Evolutionary conservation across 805 yeast genomes (phyloP).

Genomic region (Osmozyma mogii): DNA sequence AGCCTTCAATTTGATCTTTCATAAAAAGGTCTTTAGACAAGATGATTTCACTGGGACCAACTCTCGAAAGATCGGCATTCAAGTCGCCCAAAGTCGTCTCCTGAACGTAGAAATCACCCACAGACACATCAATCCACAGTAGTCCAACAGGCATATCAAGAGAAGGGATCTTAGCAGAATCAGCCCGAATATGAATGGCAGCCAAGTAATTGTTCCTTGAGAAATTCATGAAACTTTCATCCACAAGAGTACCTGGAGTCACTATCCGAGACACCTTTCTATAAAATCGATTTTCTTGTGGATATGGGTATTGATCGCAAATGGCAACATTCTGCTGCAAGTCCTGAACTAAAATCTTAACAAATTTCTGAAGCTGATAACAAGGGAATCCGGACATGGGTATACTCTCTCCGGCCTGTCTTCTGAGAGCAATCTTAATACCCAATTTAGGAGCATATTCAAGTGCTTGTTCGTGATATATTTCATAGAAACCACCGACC

Average conservation of each 20-base stretch:
- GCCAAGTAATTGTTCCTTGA: slow-evolving; percentile 64
- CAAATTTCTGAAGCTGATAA: slow-evolving; percentile 60
- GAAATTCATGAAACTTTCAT: slow-evolving; percentile 73
- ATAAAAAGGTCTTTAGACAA: slow-evolving; percentile 38
- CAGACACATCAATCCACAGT: slow-evolving; percentile 83
- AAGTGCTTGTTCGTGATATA: slow-evolving; percentile 85
- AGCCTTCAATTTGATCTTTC: slow-evolving; percentile 23
- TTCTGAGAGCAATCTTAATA: slow-evolving; percentile 56
- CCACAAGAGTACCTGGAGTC: slow-evolving; percentile 89
- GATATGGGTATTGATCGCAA: slow-evolving; percentile 52
- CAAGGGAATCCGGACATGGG: slow-evolving; percentile 94
- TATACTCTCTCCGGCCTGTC: slow-evolving; percentile 34
- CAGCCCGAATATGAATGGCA: slow-evolving; percentile 54
- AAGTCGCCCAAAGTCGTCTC: slow-evolving; percentile 52
- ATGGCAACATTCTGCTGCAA: slow-evolving; percentile 68
- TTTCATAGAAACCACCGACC: slow-evolving; percentile 81
- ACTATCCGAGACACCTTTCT: slow-evolving; percentile 74
- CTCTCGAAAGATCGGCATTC: slow-evolving; percentile 65
- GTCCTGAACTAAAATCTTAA: slow-evolving; percentile 65
- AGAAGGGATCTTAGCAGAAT: slow-evolving; percentile 29
- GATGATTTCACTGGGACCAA: slow-evolving; percentile 75
- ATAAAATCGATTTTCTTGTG: slow-evolving; percentile 28
- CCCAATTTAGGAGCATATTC: slow-evolving; percentile 64
- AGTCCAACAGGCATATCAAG: slow-evolving; percentile 51
- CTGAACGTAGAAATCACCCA: slow-evolving; percentile 72